Evolutionary conservation across 352 stramenopile genomes (phyloP).

Genomic region (Aphanomyces euteiches): DNA sequence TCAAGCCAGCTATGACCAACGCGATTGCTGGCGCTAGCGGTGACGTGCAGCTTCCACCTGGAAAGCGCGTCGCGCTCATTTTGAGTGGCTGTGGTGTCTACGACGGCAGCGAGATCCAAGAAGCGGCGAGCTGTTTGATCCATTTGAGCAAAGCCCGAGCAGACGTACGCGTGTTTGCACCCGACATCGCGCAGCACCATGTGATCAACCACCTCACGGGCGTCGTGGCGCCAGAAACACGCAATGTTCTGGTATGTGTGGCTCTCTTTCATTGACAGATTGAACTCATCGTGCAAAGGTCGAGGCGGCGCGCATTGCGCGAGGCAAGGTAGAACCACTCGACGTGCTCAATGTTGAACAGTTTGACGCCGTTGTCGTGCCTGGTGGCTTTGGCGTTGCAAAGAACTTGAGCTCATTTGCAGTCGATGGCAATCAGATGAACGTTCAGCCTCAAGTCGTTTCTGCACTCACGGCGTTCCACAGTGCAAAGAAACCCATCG

Average conservation of each 20-base stretch:
- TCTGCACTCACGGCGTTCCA: constrained; percentile 34
- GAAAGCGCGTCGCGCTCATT: constrained; percentile 15
- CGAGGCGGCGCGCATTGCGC: constrained; percentile 36
- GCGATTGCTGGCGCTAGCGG: not conserved
- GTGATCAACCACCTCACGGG: constrained; percentile 43
- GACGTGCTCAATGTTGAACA: constrained; percentile 32
- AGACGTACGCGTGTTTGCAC: constrained; percentile 35
- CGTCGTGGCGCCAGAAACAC: constrained; percentile 31
- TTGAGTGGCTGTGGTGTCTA: constrained; percentile 37
- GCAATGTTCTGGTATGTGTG: constrained; percentile 35
- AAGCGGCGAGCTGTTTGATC: constrained; percentile 37
- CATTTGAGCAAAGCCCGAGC: constrained; percentile 35
- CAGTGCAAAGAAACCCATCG: constrained; percentile 38
- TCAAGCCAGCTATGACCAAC: constrained; percentile 21
- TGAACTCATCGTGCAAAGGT: not conserved
- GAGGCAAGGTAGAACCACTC: constrained; percentile 34
- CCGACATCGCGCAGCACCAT: constrained; percentile 41
- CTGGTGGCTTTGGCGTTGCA: constrained; percentile 40
- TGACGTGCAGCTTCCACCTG: not conserved
- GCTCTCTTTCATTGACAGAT: too few species aligned
- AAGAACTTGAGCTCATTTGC: constrained; percentile 43
- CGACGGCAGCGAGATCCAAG: constrained; percentile 41
- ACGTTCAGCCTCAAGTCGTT: constrained; percentile 34
- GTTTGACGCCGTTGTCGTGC: constrained; percentile 38
- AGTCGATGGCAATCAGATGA: constrained; percentile 37